Base-by-base conservation (phyloP, 2,329 filamentous ascomycete species). In the Aulographum hederae region DNA sequence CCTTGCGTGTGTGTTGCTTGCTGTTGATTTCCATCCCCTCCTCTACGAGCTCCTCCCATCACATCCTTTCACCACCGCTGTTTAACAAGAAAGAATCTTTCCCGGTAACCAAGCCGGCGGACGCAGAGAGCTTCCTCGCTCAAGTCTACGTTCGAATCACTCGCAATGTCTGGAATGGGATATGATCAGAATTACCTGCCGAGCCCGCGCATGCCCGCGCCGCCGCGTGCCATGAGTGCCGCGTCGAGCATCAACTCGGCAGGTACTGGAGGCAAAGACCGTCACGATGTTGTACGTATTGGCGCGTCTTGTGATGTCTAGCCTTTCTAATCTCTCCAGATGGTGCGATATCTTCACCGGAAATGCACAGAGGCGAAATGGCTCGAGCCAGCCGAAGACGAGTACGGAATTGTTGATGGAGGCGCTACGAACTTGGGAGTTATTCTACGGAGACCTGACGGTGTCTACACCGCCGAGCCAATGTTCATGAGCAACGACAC, bases 391-490 rank as follows among this genome's bases (percentile, higher is more conserved):
- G 35, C 44, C 27, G 38, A 46, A 33, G 43, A 45, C 37, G 43
- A 47, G 26, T 46, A 40, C 23, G 43, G 44, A 10, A 26, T 44
- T 13, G 39, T 45, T 13, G 43, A 46, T 26, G 35, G 37, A 13
- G 39, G 39, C 28, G 34, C 32, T 5, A 33, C 37, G 14, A 44
- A 41, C 26, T 39, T 45, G 8, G 46, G 18, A 25, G 21, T 25
- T 13, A 10, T 25, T 10, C 21, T 25, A 10, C 21, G 26, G 4
- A 29, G 34, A 2, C 34, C 30, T 2, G 34, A 35, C 18, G 56
- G 56, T 31, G 45, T 46, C 18, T 62, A 61, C 37, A 46, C 56
- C 18, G 48, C 52, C 12, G 49, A 55, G 15, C 57, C 58, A 0
- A 46, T 53, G 25, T 41, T 45, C 12, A 33, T 58, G 8, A 44